Evolutionary conservation across 2,329 filamentous ascomycete genomes (phyloP).

Genomic region (Cercospora brassicicola): DNA sequence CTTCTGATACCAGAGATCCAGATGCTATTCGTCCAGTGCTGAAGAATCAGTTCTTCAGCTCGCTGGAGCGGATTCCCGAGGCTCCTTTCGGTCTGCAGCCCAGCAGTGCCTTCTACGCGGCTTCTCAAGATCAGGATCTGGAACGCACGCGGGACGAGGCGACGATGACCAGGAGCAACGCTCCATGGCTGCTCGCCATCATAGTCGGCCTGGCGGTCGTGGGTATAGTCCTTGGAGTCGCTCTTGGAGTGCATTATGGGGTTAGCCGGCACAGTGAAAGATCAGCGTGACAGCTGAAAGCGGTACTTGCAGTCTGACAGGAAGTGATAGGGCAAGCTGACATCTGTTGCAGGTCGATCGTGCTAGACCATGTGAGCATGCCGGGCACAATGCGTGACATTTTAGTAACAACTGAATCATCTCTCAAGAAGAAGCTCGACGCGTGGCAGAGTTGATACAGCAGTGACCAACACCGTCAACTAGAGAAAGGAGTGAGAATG

Average conservation of each 20-base stretch:
- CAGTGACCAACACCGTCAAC: neutral
- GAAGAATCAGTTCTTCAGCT: neutral
- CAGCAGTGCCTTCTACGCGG: neutral
- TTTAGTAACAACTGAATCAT: neutral
- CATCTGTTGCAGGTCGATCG: neutral
- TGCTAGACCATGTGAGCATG: neutral
- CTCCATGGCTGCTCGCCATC: conserved; percentile 6
- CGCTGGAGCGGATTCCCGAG: neutral
- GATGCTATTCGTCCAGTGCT: neutral
- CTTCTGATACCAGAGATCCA: neutral
- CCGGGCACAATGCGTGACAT: neutral
- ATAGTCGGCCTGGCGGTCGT: neutral
- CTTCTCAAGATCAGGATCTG: neutral
- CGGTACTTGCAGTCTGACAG: neutral
- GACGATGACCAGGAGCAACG: neutral
- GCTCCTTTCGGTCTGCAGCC: neutral
- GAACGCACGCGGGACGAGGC: neutral
- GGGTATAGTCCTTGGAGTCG: conserved; percentile 4
- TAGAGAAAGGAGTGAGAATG: neutral
- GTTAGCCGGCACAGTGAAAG: neutral
- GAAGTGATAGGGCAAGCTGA: neutral
- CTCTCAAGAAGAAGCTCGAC: neutral
- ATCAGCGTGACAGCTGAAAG: neutral
- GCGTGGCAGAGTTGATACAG: neutral
- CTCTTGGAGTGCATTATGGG: conserved; percentile 6